Evolutionary conservation across 2,329 filamentous ascomycete genomes (phyloP).

Genomic region (Pestalotiopsis sp.): DNA sequence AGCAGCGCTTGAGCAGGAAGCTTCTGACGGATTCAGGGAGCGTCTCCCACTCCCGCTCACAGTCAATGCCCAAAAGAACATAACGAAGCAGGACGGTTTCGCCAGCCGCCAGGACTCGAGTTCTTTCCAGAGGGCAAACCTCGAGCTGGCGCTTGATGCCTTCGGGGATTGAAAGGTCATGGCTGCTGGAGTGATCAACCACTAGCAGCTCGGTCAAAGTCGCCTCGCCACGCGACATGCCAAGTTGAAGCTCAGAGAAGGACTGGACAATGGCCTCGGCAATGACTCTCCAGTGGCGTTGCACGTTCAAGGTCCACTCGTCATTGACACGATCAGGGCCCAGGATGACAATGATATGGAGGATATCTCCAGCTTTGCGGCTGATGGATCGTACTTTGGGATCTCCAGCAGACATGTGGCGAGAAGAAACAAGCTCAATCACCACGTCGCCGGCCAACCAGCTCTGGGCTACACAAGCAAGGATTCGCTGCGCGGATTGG

Average conservation of each 20-base stretch:
- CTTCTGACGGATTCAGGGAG: constrained; percentile 2
- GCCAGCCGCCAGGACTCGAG: neutral
- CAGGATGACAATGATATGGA: constrained; percentile 5
- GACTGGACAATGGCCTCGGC: constrained; percentile 1
- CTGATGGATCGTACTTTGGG: constrained; percentile 5
- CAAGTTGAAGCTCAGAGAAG: constrained; percentile 2
- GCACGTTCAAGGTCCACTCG: constrained; percentile 1
- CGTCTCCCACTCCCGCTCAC: constrained; percentile 2
- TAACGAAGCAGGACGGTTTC: neutral
- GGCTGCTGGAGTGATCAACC: neutral
- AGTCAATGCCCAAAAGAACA: constrained; percentile 1
- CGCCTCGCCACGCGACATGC: constrained; percentile 1
- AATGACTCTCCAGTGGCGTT: constrained; percentile 9
- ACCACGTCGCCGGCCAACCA: constrained; percentile 1
- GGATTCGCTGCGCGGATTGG: neutral
- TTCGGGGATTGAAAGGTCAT: neutral
- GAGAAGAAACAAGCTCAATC: constrained; percentile 6
- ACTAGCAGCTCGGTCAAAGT: neutral
- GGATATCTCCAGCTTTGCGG: neutral
- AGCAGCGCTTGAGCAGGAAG: neutral
- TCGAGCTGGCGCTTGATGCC: constrained; percentile 8
- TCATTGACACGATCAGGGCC: constrained; percentile 2
- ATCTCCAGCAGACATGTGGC: neutral
- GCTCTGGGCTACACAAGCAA: neutral
- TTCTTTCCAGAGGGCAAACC: neutral